These are phyloP conservation scores for Trypanosoma platydactyli DNA, from an alignment of 208 protist genomes.

Conservation along the genomic window DNA sequence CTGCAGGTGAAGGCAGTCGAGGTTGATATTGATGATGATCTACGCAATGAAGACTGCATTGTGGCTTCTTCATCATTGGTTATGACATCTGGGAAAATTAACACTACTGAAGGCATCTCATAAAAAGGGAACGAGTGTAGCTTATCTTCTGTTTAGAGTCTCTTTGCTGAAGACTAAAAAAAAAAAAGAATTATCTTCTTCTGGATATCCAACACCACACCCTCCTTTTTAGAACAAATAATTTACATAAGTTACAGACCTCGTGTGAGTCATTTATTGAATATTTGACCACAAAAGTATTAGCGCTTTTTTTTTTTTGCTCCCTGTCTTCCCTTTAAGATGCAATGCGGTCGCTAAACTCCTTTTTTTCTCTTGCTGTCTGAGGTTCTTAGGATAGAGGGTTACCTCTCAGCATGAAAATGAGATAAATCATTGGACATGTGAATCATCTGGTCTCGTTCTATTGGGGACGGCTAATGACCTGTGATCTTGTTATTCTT, in stretches of 20 bases:
- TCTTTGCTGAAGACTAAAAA: not conserved
- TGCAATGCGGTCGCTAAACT: not conserved
- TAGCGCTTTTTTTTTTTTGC: not conserved
- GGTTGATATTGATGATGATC: slow-evolving; percentile 10
- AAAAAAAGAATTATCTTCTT: slow-evolving; percentile 12
- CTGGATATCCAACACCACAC: too few relatives aligned
- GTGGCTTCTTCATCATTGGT: not conserved
- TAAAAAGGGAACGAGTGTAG: not conserved
- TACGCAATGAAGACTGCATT: slow-evolving; percentile 10
- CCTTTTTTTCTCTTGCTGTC: not conserved
- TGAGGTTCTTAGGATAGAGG: not conserved
- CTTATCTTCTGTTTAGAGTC: not conserved
- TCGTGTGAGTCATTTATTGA: too few relatives aligned
- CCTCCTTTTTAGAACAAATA: too few relatives aligned
- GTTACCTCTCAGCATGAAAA: too few relatives aligned
- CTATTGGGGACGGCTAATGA: too few relatives aligned
- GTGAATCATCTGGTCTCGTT: too few relatives aligned
- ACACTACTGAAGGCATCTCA: not conserved
- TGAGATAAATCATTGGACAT: too few relatives aligned
- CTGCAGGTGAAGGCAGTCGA: slow-evolving; percentile 7
- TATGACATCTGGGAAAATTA: not conserved
- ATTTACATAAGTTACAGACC: too few relatives aligned
- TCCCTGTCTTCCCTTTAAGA: not conserved
- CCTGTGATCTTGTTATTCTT: too few relatives aligned
- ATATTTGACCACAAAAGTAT: too few relatives aligned